A percentile compares a stretch with the other conserved stretches of the same genome.
Evolutionary conservation across 257 asterid species (phyloP).

Genomic region (Lithospermum erythrorhizon): DNA sequence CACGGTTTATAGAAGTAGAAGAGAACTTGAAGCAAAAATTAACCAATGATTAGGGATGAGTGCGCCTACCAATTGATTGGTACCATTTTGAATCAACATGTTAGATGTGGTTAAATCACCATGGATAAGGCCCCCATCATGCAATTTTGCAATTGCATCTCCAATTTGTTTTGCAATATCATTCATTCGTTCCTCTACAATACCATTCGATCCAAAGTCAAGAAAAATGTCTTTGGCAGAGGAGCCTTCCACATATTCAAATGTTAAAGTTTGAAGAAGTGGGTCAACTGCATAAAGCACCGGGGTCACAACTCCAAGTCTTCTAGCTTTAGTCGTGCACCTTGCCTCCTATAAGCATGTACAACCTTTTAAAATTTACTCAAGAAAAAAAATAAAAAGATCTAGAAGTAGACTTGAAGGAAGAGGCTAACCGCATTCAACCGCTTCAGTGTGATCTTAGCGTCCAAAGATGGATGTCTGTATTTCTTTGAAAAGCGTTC

Average conservation of each 20-base stretch:
- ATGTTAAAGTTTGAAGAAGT: conserved; percentile 50
- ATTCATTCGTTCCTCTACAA: conserved; percentile 47
- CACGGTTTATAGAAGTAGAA: not conserved
- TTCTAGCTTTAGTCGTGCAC: conserved; percentile 84
- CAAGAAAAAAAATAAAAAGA: too few species aligned
- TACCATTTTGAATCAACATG: conserved; percentile 47
- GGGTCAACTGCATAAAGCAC: conserved; percentile 78
- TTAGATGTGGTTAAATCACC: conserved; percentile 97
- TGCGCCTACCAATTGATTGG: conserved; percentile 67
- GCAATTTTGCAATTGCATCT: conserved; percentile 65
- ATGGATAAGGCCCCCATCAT: conserved; percentile 89
- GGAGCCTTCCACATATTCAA: conserved; percentile 75
- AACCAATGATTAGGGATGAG: not conserved
- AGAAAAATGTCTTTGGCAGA: conserved; percentile 76
- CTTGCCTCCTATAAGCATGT: conserved; percentile 59
- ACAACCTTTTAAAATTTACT: too few species aligned
- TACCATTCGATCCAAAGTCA: conserved; percentile 56
- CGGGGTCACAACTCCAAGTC: conserved; percentile 81
- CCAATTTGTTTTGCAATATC: conserved; percentile 86
- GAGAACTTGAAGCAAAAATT: too few species aligned
- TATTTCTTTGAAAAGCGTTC: conserved; percentile 90
- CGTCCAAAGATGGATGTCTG: conserved; percentile 77
- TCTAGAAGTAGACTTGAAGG: too few species aligned
- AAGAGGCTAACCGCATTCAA: conserved; percentile 55
- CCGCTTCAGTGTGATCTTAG: conserved; percentile 77